Conservation (phyloP, 306 rosid species). For the Vicia sativa region DNA sequence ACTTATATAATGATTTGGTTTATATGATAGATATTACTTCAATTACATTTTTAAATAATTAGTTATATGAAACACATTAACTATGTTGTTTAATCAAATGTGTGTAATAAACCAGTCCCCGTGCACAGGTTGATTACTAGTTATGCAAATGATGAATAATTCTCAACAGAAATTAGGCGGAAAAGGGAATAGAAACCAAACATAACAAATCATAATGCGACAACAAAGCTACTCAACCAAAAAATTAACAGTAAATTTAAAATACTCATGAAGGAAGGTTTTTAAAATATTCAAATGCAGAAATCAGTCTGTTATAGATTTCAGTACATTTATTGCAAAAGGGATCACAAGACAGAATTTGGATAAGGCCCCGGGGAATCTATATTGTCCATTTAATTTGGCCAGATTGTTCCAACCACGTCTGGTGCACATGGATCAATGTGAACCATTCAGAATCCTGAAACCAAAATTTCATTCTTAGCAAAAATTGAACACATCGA, state of each 20-base stretch:
- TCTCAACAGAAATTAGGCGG: background rate
- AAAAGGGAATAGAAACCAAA: background rate
- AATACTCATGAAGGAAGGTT: conserved; percentile 23
- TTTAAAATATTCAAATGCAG: conserved; percentile 23
- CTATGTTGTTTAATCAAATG: too few relatives aligned
- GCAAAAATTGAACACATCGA: conserved; percentile 2
- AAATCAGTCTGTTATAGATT: conserved; percentile 21
- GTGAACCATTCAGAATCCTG: conserved; percentile 63
- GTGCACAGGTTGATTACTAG: too few relatives aligned
- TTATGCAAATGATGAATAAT: background rate
- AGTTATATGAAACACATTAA: too few relatives aligned
- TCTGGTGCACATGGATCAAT: conserved; percentile 70
- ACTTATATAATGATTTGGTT: too few relatives aligned
- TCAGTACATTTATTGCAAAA: conserved; percentile 46
- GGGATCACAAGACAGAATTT: conserved; percentile 27
- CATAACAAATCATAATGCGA: background rate
- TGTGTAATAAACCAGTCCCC: too few relatives aligned
- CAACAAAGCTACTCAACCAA: conserved; percentile 24
- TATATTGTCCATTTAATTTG: conserved; percentile 50
- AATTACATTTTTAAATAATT: too few relatives aligned
- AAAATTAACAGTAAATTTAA: conserved; percentile 32
- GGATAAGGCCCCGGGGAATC: conserved; percentile 31
- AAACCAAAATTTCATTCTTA: conserved; percentile 43
- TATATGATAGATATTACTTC: too few relatives aligned
- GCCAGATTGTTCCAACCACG: conserved; percentile 48